Percentiles rank a stretch among this genome's conserved stretches.
Conservation (phyloP, 2,329 filamentous ascomycete genomes). For the Fusarium buxicola region DNA sequence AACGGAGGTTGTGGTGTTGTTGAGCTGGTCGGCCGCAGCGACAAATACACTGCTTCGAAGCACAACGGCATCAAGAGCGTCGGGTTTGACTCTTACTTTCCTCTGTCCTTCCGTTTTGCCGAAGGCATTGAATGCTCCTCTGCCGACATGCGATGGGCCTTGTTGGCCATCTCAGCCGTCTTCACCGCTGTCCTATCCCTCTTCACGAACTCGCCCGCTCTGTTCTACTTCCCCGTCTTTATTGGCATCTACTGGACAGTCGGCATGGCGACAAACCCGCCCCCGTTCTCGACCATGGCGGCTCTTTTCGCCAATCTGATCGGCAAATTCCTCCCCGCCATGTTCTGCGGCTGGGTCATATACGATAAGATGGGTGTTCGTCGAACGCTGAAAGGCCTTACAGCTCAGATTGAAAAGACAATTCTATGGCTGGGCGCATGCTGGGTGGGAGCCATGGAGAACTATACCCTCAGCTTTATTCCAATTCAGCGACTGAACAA, state of each 20-base stretch:
- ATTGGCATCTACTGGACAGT: constrained; percentile 89
- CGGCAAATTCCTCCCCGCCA: constrained; percentile 86
- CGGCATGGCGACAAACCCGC: constrained; percentile 89
- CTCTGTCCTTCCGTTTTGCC: constrained; percentile 84
- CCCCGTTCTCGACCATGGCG: constrained; percentile 73
- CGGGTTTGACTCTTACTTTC: constrained; percentile 88
- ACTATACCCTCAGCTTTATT: constrained; percentile 95
- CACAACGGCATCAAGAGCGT: constrained; percentile 82
- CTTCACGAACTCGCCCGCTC: constrained; percentile 79
- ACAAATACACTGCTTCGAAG: constrained; percentile 71
- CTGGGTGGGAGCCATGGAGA: constrained; percentile 92
- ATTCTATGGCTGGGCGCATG: constrained; percentile 89
- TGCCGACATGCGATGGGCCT: constrained; percentile 83
- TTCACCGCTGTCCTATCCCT: constrained; percentile 84
- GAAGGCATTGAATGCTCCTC: constrained; percentile 73
- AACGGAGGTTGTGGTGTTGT: constrained; percentile 87
- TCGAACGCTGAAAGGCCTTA: constrained; percentile 76
- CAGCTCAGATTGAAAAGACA: constrained; percentile 89
- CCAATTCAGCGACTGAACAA: constrained; percentile 92
- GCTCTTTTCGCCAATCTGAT: constrained; percentile 81
- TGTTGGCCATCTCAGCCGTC: constrained; percentile 82
- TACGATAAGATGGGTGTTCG: constrained; percentile 84
- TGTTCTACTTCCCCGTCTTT: constrained; percentile 90
- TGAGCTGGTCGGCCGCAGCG: constrained; percentile 75
- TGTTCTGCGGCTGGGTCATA: constrained; percentile 88